These are phyloP conservation scores for Rhynchosporium secalis DNA, from an alignment of 2,329 filamentous ascomycete genomes.

Conservation along the genomic window DNA sequence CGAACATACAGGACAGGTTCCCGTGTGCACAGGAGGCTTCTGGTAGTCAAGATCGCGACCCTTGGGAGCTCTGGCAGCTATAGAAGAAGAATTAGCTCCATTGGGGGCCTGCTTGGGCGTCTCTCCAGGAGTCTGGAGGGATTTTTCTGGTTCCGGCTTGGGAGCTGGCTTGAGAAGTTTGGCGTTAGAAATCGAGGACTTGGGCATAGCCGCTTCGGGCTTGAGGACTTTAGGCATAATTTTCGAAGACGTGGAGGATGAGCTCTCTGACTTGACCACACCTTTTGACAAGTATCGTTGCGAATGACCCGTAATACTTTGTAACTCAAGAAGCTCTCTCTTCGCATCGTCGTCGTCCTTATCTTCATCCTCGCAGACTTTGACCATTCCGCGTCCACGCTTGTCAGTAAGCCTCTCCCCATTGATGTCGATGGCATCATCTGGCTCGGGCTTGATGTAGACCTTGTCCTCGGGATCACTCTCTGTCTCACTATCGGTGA, in stretches of 20 bases:
- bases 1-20: slow-evolving; percentile 65
- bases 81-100: not conserved
- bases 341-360: slow-evolving; percentile 57
- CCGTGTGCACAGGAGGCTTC: not conserved
- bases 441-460: slow-evolving; percentile 45
- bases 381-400: slow-evolving; percentile 67
- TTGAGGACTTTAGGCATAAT: not conserved
- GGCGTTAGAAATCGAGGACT: not conserved
- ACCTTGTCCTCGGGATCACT: slow-evolving; percentile 51
- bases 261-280: slow-evolving; percentile 17
- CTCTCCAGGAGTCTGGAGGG: not conserved
- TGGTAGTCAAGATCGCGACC: not conserved
- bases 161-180: not conserved
- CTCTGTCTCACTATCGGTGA: slow-evolving; percentile 47
- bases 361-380: slow-evolving; percentile 72
- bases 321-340: slow-evolving; percentile 68
- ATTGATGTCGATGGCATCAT: slow-evolving; percentile 63
- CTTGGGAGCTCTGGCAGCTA: not conserved
- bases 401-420: slow-evolving; percentile 64
- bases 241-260: not conserved
- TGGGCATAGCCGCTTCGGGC: not conserved
- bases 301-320: slow-evolving; percentile 42
- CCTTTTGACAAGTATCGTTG: slow-evolving; percentile 21
- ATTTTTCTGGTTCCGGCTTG: not conserved
- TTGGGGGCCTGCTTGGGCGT: not conserved